Base-by-base conservation (phyloP, 192 early-diverging fungal genomes). In the Coemansia sp. region DNA sequence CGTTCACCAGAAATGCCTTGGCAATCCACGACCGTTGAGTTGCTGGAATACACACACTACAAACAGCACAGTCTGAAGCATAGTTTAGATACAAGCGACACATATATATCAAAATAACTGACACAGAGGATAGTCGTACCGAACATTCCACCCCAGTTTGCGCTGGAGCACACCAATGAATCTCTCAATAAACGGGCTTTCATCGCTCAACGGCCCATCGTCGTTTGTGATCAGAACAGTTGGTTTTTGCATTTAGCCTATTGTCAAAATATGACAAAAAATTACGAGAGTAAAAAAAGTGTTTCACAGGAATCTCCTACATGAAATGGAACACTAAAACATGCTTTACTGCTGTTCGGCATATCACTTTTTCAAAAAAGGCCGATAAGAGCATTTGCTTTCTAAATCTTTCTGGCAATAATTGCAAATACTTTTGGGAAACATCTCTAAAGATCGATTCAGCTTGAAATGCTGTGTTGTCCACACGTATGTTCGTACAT, bases 161-260 rank as follows among this genome's bases (percentile, higher is more conserved):
- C 19, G 39, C 21, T 66, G 64, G 5, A 66, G 47, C 2, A 24
- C 39, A 24, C 15, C 14, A 5, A 66, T 57, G 29, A 63, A 72
- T 19, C 59, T 52, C 60, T 72, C 70, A 35, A 72, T 66, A 60
- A 72, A 72, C 3, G 64, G 70, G 17, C 64, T 72, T 23, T 61
- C 64, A 14, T 72, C 60, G 48, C 70, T 55, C 37, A 56, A 55
- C 11, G 70, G 64, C 6, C 64, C 70, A 37, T 66, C 70, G 29
- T 72, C 64, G 21, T 72, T 72, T 38, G 70, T 66, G 8, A 72
- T 53, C 29, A 72, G 63, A 3, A 65, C 69, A 6, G 67, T 69
- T 5, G 67, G 67, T 2, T 22, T 57, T 15, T 23, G 14, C 12
- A 37, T 47, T 8, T 19, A 24, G 24, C 2, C 47, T 17, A 54